Base-by-base conservation (phyloP, 1,284 basidiomycete genomes). In the Termitomyces sp. region DNA sequence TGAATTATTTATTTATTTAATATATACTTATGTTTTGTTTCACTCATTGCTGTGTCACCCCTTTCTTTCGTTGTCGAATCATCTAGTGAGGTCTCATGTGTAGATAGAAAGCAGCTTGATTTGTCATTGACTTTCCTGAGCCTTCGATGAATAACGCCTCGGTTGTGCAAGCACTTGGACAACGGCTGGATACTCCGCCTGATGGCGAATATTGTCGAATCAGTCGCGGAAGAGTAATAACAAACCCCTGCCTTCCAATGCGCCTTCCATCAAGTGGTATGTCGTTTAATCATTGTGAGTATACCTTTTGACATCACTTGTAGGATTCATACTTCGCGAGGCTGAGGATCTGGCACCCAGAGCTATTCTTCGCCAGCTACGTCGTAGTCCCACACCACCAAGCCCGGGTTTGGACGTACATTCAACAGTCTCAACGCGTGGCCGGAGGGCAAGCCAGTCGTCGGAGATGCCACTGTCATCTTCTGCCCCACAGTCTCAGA, bases 291-390 rank as follows among this genome's bases (percentile, higher is more conserved):
- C 19, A 26, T 43, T 28, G 17, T 57, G 53, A 54, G 53, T 38
- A 44, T 46, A 46, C 30, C n/a, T 40, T 31, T 17, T 64, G 60
- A 56, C 62, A 58, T 46, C 30, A 56, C 56, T 64, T 62, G 64
- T 12, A 88, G 86, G 79, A 52, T 84, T 88, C 61, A 67, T 90
- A 21, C 73, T 79, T 68, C 80, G 87, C 47, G 88, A 90, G 70
- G 88, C 85, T 26, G 74, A 78, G 42, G 65, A 67, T 33, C 63
- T 73, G 44, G 84, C 79, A 13, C 83, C 84, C 0, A 77, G 69
- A 58, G 77, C 82, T 26, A 65, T 84, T 21, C 65, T 80, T 64
- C 68, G 45, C 59, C 71, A 59, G 55, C 64, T 58, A 59, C 65
- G 65, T 30, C 65, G 65, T 9, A 59, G 54, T 17, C 58, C 61